phyloP scores from a whole-genome alignment of 768 basidiomycete genomes.

The Hysterangium stoloniferum region DNA sequence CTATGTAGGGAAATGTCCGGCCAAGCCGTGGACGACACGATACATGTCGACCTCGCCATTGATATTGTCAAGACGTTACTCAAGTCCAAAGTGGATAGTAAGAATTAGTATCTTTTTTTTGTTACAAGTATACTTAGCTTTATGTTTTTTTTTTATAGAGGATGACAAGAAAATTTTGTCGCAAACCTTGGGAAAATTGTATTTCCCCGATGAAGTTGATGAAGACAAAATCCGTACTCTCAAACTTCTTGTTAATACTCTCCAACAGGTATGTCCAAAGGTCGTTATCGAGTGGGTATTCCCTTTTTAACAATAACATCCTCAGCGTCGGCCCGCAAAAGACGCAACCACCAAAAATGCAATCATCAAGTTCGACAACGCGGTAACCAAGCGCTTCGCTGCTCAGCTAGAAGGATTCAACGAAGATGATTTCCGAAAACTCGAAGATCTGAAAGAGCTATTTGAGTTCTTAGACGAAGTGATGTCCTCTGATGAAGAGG shows the following conservation, averaged over 20 bases:
- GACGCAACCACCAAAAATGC: slow-evolving; percentile 61
- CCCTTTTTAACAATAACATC: slow-evolving; percentile 22
- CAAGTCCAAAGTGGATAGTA: slow-evolving; percentile 44
- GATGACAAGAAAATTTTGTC: slow-evolving; percentile 57
- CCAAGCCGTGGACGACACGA: slow-evolving; percentile 28
- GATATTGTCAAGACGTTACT: slow-evolving; percentile 47
- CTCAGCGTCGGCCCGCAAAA: slow-evolving; percentile 49
- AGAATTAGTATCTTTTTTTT: slow-evolving; percentile 17
- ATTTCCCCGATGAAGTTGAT: slow-evolving; percentile 65
- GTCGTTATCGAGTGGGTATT: slow-evolving; percentile 2
- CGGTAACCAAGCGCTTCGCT: slow-evolving; percentile 63
- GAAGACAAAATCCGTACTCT: slow-evolving; percentile 58
- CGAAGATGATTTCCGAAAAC: slow-evolving; percentile 60
- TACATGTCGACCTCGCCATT: slow-evolving; percentile 54
- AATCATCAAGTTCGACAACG: slow-evolving; percentile 58
- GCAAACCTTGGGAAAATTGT: slow-evolving; percentile 52
- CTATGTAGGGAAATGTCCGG: slow-evolving; percentile 33
- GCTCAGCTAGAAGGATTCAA: slow-evolving; percentile 63
- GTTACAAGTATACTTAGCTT: neutral
- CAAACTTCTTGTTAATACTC: slow-evolving; percentile 52
- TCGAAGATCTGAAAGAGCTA: slow-evolving; percentile 52
- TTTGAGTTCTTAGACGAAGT: slow-evolving; percentile 71
- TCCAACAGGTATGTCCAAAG: slow-evolving; percentile 41
- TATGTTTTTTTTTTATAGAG: slow-evolving; percentile 29
- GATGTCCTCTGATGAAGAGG: slow-evolving; percentile 51